Evolutionary conservation across 352 stramenopile species (phyloP).

Genomic region (Globisporangium nagaii): DNA sequence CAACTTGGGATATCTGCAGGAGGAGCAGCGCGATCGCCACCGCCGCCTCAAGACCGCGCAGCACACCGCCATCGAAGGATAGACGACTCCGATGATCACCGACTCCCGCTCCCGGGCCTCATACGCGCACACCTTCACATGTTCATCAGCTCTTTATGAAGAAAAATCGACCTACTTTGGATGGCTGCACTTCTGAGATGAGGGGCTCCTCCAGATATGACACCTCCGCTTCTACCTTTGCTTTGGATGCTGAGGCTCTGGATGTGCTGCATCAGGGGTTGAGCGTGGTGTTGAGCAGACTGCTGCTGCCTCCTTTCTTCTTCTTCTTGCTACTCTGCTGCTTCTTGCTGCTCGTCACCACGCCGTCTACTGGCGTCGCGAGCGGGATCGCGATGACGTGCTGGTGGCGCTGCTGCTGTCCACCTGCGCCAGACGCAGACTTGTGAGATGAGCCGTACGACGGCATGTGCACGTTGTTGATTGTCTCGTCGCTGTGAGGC

Average conservation of each 20-base stretch:
- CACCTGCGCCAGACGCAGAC: background rate
- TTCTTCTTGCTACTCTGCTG: background rate
- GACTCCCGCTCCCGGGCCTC: too few relatives aligned
- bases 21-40: conserved; percentile 21
- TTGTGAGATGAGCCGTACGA: conserved; percentile 12
- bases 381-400: conserved; percentile 1
- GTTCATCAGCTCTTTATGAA: too few relatives aligned
- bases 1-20: conserved; percentile 1
- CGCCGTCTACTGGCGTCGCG: background rate
- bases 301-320: conserved; percentile 2
- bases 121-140: too few relatives aligned
- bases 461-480: conserved; percentile 6
- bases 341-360: background rate
- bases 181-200: background rate
- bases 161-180: too few relatives aligned
- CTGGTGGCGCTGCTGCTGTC: background rate
- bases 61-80: conserved; percentile 3
- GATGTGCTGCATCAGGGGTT: too few relatives aligned
- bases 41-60: conserved; percentile 2
- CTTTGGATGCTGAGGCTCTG: too few relatives aligned
- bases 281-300: conserved; percentile 11
- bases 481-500: conserved; percentile 1
- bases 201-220: too few relatives aligned
- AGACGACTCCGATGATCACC: background rate
- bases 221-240: too few relatives aligned